These are phyloP conservation scores for Hibiscus mutabilis DNA, from an alignment of 345 rosid species.

Conservation along the genomic window DNA sequence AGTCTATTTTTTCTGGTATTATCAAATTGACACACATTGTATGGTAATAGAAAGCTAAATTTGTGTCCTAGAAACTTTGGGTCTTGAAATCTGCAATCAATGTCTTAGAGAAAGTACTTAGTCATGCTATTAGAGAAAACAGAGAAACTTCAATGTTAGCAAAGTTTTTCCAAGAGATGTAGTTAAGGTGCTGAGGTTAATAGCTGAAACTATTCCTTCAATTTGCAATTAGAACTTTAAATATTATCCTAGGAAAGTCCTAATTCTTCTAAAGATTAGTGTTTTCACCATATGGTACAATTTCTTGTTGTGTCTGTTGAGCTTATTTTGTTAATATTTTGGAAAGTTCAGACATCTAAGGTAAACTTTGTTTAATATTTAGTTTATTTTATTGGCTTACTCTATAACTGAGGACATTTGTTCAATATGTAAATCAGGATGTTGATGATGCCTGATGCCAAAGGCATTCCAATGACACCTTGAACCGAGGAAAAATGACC, in stretches of 20 bases:
- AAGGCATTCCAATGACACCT: slow-evolving; percentile 5
- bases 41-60: not conserved
- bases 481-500: too few species aligned
- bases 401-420: not conserved
- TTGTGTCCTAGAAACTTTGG: not conserved
- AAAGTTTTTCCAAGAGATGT: not conserved
- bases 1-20: too few species aligned
- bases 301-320: not conserved
- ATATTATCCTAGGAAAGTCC: not conserved
- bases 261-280: not conserved
- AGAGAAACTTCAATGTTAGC: not conserved
- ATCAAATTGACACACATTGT: too few species aligned
- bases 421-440: slow-evolving; percentile 22
- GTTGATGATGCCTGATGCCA: slow-evolving; percentile 35
- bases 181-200: too few species aligned
- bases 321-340: not conserved
- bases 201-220: not conserved
- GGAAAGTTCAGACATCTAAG: not conserved
- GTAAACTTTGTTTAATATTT: not conserved
- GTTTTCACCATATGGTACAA: not conserved
- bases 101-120: not conserved
- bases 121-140: not conserved
- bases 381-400: not conserved
- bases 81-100: not conserved
- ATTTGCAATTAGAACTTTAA: not conserved